Base-by-base conservation (phyloP, 306 rosid genomes). In the Hippophae gyantsensis region DNA sequence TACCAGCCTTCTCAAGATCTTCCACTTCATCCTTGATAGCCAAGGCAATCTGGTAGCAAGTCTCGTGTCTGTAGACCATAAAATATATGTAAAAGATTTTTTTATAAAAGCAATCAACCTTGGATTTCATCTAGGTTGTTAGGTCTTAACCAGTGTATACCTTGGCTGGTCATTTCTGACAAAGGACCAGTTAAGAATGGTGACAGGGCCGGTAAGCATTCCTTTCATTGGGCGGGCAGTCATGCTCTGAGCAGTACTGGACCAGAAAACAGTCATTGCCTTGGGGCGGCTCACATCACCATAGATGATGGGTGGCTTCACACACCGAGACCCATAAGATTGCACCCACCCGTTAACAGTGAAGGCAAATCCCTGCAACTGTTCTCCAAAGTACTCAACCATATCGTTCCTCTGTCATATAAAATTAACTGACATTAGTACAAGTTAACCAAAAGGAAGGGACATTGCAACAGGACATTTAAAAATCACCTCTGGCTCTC, bases 241-340 rank as follows among this genome's bases (percentile, higher is more conserved):
- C 79, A 78, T 53, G 65, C 79, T 69, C 68, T 78, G 82, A 49
- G 82, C 82, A 9, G 65, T 8, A 9, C 71, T 65, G 61, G 82
- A 78, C 82, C 82, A 78, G 73, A 65, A 78, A 32, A 78, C 79
- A 0, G 96, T 89, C 96, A 89, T 89, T 45, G 97, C 52, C 55
- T 89, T 89, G 70, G 97, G 92, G 74, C 97, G 97, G 81, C 97
- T 89, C 56, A 89, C 97, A 70, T 89, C 97, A 72, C 97, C 97
- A 3, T 79, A 89, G 80, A 89, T 89, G 81, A 89, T 85, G 57
- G 97, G 97, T 60, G 97, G 97, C 86, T 89, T 89, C 76, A 89
- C 97, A 27, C 97, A 89, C 43, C 97, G 90, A 52, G 97, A 89
- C 63, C 97, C 97, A 59, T 89, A 89, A 42, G 97, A 89, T 72